Percentiles rank a stretch among this genome's conserved stretches.
phyloP scores from a whole-genome alignment of 495 filamentous ascomycete species.

The Collariella sp. region DNA sequence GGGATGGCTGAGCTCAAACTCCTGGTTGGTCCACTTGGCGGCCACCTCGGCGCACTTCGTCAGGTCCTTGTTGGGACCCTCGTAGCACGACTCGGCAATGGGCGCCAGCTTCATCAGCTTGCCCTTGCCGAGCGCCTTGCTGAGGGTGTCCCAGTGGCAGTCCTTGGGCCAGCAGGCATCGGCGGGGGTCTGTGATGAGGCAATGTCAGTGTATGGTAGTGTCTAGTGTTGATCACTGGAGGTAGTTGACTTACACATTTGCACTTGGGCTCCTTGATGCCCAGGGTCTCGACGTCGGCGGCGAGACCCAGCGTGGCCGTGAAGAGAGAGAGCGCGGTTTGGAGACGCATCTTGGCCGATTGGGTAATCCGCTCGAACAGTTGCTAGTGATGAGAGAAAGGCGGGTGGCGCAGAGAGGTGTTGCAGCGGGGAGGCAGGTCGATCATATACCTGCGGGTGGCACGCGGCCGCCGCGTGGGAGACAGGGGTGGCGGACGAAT shows the following conservation, averaged over 20 bases:
- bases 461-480: too few relatives aligned
- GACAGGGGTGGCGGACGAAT: too few relatives aligned
- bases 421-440: too few relatives aligned
- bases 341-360: slow-evolving; percentile 7
- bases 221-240: too few relatives aligned
- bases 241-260: slow-evolving; percentile 4
- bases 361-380: neutral
- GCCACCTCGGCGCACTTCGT: slow-evolving; percentile 3
- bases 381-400: neutral
- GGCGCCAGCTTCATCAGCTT: slow-evolving; percentile 9
- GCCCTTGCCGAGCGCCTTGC: neutral
- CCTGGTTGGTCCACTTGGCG: slow-evolving; percentile 1
- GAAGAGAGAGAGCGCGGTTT: slow-evolving; percentile 1
- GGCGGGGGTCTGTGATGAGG: slow-evolving; percentile 2
- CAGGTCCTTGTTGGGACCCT: slow-evolving; percentile 8
- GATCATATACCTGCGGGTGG: too few relatives aligned
- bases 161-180: neutral
- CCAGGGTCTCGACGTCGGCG: neutral
- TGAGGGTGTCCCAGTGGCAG: neutral
- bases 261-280: neutral
- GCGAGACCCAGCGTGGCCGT: neutral
- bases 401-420: too few relatives aligned
- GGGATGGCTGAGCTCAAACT: slow-evolving; percentile 1
- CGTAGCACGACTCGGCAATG: slow-evolving; percentile 11
- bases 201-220: too few relatives aligned